These are phyloP conservation scores for Papiliotrema laurentii DNA, from an alignment of 1,284 basidiomycete species.

Conservation along the genomic window DNA sequence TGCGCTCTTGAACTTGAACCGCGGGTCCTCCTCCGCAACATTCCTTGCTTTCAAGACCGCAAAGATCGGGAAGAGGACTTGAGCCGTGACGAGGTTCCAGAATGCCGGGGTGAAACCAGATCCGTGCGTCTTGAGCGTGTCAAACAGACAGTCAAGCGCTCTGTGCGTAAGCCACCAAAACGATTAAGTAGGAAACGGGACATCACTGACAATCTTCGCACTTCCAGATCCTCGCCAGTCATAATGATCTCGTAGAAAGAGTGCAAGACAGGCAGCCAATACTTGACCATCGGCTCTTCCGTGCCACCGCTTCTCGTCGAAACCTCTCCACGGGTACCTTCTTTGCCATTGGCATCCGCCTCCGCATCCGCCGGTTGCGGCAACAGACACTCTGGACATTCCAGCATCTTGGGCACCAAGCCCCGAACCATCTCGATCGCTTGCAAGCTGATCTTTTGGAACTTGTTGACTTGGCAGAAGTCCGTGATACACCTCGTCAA, in stretches of 20 bases:
- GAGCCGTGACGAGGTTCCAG: constrained; percentile 96
- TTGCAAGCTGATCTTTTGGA: constrained; percentile 94
- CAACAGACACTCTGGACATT: constrained; percentile 74
- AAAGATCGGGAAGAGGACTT: constrained; percentile 98
- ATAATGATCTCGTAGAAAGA: constrained; percentile 99
- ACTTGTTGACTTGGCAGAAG: constrained; percentile 98
- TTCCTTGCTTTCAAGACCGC: constrained; percentile 65
- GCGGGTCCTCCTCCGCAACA: background rate
- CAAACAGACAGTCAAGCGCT: constrained; percentile 92
- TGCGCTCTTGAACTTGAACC: constrained; percentile 84
- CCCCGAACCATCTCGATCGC: constrained; percentile 95
- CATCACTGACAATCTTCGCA: constrained; percentile 75
- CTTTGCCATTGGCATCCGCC: too few species aligned
- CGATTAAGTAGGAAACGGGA: background rate
- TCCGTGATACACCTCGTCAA: constrained; percentile 96
- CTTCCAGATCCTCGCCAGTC: constrained; percentile 99
- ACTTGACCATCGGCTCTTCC: constrained; percentile 85
- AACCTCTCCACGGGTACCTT: background rate
- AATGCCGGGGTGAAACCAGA: constrained; percentile 82
- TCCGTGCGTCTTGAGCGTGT: constrained; percentile 88
- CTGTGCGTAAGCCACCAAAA: constrained; percentile 48
- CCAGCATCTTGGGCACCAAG: constrained; percentile 85
- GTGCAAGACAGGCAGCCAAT: constrained; percentile 95
- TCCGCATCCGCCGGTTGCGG: constrained; percentile 15
- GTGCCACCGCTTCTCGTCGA: constrained; percentile 35